phyloP scores from a whole-genome alignment of 1,284 basidiomycete species.

The Cryptococcus floricola region DNA sequence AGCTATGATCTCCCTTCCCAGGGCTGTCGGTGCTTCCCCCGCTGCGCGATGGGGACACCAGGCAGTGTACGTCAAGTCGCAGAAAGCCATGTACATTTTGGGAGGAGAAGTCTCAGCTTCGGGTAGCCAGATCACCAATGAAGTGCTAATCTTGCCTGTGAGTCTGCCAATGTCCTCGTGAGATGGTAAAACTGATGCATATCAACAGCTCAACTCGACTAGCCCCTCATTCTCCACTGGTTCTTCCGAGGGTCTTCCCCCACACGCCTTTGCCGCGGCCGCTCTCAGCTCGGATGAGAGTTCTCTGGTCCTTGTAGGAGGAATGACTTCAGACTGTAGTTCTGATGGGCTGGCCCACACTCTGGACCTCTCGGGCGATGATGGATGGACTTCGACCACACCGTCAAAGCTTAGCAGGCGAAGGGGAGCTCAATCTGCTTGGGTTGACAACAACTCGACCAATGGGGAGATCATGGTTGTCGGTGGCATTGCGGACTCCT shows the following conservation, averaged over 20 bases:
- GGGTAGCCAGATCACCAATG: constrained; percentile 43
- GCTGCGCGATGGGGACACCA: constrained; percentile 48
- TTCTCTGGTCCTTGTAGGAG: constrained; percentile 39
- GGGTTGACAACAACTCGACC: constrained; percentile 22
- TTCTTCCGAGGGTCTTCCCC: constrained; percentile 35
- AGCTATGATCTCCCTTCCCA: constrained; percentile 16
- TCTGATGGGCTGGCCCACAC: constrained; percentile 39
- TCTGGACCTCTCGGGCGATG: constrained; percentile 22
- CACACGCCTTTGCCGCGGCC: constrained; percentile 45
- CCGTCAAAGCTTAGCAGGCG: constrained; percentile 32
- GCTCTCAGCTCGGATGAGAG: constrained; percentile 23
- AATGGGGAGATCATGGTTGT: constrained; percentile 38
- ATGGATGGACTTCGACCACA: constrained; percentile 31
- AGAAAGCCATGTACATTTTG: constrained; percentile 45
- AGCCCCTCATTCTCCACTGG: constrained; percentile 36
- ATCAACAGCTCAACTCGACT: constrained; percentile 35
- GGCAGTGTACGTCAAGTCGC: constrained; percentile 40
- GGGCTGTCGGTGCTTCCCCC: constrained; percentile 25
- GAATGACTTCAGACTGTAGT: constrained; percentile 42
- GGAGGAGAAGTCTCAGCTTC: constrained; percentile 40
- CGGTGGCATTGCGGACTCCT: constrained; percentile 44
- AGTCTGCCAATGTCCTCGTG: constrained; percentile 4
- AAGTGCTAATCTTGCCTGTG: constrained; percentile 44
- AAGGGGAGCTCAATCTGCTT: constrained; percentile 35
- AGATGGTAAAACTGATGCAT: not conserved